Conservation (phyloP, 345 rosid species). For the Euphorbia peplus region DNA sequence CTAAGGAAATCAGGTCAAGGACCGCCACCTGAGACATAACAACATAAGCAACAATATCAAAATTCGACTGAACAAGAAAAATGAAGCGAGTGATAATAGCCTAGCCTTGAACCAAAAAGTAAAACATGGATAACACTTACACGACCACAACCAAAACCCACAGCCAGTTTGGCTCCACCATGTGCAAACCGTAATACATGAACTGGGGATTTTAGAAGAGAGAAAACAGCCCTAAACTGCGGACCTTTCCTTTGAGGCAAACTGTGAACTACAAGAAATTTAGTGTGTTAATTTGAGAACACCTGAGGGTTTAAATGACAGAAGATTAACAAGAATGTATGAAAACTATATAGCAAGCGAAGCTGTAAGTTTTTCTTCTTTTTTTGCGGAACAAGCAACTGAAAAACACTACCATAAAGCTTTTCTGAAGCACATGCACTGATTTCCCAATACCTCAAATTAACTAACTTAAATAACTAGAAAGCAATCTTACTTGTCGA, state of each 20-base stretch:
- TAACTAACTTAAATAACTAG: slow-evolving; percentile 1
- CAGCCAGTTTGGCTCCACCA: slow-evolving; percentile 30
- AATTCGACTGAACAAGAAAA: slow-evolving; percentile 10
- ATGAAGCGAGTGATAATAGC: neutral
- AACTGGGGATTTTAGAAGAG: slow-evolving; percentile 23
- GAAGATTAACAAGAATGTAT: slow-evolving; percentile 9
- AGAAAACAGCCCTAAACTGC: slow-evolving; percentile 18
- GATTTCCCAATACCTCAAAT: slow-evolving; percentile 4
- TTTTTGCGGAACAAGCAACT: neutral
- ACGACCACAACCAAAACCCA: slow-evolving; percentile 23
- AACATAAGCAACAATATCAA: neutral
- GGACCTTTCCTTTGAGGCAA: slow-evolving; percentile 41
- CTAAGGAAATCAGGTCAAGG: slow-evolving; percentile 24
- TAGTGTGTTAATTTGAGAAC: slow-evolving; percentile 14
- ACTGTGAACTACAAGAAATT: slow-evolving; percentile 31
- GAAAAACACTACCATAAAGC: slow-evolving; percentile 7
- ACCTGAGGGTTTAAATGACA: neutral
- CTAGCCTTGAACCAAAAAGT: neutral
- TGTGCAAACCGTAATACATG: slow-evolving; percentile 14
- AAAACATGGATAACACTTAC: slow-evolving; percentile 19
- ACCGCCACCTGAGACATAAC: slow-evolving; percentile 21
- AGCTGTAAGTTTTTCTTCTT: slow-evolving; percentile 1
- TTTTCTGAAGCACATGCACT: neutral
- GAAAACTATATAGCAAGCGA: slow-evolving; percentile 1
- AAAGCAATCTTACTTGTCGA: neutral